These are phyloP conservation scores for Fusarium miscanthi DNA, from an alignment of 2,329 filamentous ascomycete species.

Conservation along the genomic window DNA sequence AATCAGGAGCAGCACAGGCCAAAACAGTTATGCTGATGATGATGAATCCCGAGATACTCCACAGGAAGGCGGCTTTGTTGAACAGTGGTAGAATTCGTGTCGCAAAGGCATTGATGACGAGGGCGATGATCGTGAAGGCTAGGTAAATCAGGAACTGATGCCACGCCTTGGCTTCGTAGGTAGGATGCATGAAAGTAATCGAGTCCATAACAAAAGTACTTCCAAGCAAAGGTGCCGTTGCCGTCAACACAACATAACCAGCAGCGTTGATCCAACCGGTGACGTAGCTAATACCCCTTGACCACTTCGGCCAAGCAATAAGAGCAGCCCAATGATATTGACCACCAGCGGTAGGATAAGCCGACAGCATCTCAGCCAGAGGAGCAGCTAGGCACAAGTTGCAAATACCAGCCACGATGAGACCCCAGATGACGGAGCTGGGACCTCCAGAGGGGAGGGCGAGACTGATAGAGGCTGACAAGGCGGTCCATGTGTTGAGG, in stretches of 20 bases:
- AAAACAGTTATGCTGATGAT: conserved; percentile 77
- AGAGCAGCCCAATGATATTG: conserved; percentile 80
- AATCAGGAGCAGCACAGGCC: conserved; percentile 73
- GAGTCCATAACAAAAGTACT: conserved; percentile 74
- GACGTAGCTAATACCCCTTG: conserved; percentile 73
- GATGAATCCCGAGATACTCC: conserved; percentile 75
- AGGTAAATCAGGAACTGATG: conserved; percentile 81
- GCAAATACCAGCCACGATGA: conserved; percentile 70
- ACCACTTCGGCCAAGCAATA: conserved; percentile 69
- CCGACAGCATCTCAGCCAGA: conserved; percentile 76
- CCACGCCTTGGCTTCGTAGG: conserved; percentile 69
- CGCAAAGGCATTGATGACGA: conserved; percentile 74
- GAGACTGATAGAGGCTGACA: conserved; percentile 59
- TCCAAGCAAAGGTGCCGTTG: conserved; percentile 74
- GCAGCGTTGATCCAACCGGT: conserved; percentile 80
- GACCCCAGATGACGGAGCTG: conserved; percentile 78
- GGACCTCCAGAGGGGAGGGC: conserved; percentile 76
- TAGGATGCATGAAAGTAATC: conserved; percentile 69
- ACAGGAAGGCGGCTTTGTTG: conserved; percentile 76
- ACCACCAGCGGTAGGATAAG: conserved; percentile 69
- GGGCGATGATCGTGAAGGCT: conserved; percentile 69
- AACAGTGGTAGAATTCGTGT: conserved; percentile 67
- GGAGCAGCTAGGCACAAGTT: conserved; percentile 76
- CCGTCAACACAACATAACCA: conserved; percentile 77
- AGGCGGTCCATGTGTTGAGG: conserved; percentile 62